phyloP scores from a whole-genome alignment of 345 rosid genomes.

The Noccaea bulbosa region DNA sequence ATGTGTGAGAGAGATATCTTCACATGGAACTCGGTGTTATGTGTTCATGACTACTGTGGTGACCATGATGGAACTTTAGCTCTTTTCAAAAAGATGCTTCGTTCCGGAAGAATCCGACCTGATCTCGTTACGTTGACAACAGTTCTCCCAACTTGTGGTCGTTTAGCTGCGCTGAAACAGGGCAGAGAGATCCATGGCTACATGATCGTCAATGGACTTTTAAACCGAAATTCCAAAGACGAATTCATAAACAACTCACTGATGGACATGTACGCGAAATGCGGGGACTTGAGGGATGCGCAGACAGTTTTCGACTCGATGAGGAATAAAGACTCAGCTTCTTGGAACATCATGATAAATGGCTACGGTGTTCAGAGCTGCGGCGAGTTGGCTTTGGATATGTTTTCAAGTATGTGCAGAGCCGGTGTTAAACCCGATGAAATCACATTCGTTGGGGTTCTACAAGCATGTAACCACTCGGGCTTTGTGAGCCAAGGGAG shows the following conservation, averaged over 20 bases:
- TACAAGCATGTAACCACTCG: conserved; percentile 70
- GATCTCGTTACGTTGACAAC: conserved; percentile 61
- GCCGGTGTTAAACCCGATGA: conserved; percentile 53
- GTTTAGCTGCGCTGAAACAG: conserved; percentile 56
- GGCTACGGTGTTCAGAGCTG: conserved; percentile 66
- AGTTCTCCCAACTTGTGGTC: conserved; percentile 62
- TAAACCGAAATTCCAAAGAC: conserved; percentile 41
- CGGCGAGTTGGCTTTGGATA: conserved; percentile 54
- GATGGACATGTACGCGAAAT: conserved; percentile 69
- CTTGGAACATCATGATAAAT: conserved; percentile 70
- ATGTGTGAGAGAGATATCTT: conserved; percentile 55
- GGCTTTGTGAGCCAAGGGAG: conserved; percentile 59
- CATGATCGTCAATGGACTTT: conserved; percentile 51
- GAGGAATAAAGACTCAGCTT: conserved; percentile 55
- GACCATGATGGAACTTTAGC: conserved; percentile 59
- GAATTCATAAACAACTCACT: conserved; percentile 49
- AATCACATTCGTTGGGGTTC: conserved; percentile 60
- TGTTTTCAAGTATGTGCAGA: conserved; percentile 54
- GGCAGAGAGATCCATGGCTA: conserved; percentile 61
- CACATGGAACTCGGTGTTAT: conserved; percentile 69
- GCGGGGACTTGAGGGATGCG: conserved; percentile 63
- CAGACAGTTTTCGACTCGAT: conserved; percentile 50
- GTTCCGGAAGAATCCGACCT: conserved; percentile 51
- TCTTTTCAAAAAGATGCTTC: conserved; percentile 57
- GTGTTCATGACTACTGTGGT: conserved; percentile 60